Evolutionary conservation across 345 rosid genomes (phyloP).

Genomic region (Mallotus nudiflorus): DNA sequence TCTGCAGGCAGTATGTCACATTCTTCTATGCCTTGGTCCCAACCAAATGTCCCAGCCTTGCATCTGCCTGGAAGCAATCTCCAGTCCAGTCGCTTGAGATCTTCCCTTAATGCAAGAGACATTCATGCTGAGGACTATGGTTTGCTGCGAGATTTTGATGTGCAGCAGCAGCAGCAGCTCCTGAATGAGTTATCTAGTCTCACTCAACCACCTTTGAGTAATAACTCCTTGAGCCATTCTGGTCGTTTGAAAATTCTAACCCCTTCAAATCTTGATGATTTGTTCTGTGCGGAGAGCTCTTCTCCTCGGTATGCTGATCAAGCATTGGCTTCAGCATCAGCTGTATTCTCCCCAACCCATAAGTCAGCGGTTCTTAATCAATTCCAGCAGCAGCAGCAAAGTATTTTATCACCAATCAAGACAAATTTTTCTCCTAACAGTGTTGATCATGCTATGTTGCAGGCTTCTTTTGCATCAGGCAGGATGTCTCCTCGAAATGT

Average conservation of each 20-base stretch:
- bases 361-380: slow-evolving; percentile 45
- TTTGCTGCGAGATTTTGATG: slow-evolving; percentile 25
- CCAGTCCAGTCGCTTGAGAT: slow-evolving; percentile 34
- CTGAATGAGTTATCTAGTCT: slow-evolving; percentile 43
- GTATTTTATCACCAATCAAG: slow-evolving; percentile 62
- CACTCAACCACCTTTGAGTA: slow-evolving; percentile 50
- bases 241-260: slow-evolving; percentile 50
- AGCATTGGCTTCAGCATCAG: slow-evolving; percentile 26
- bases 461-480: slow-evolving; percentile 57
- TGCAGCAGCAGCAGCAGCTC: slow-evolving; percentile 28
- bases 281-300: slow-evolving; percentile 42
- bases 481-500: slow-evolving; percentile 86
- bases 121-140: slow-evolving; percentile 48
- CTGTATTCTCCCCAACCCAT: slow-evolving; percentile 46
- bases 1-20: slow-evolving; percentile 43
- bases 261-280: slow-evolving; percentile 64
- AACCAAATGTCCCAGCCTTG: slow-evolving; percentile 30
- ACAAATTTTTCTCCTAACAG: slow-evolving; percentile 52
- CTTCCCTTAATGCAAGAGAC: slow-evolving; percentile 41
- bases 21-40: slow-evolving; percentile 28
- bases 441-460: slow-evolving; percentile 57
- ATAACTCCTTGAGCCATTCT: slow-evolving; percentile 22
- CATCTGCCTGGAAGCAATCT: slow-evolving; percentile 34
- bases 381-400: slow-evolving; percentile 57
- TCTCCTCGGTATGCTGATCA: slow-evolving; percentile 49